Evolutionary conservation across 257 asterid species (phyloP), one percentile per base, ranked within the genome.

Genomic region (Dorcoceras hygrometricum): DNA sequence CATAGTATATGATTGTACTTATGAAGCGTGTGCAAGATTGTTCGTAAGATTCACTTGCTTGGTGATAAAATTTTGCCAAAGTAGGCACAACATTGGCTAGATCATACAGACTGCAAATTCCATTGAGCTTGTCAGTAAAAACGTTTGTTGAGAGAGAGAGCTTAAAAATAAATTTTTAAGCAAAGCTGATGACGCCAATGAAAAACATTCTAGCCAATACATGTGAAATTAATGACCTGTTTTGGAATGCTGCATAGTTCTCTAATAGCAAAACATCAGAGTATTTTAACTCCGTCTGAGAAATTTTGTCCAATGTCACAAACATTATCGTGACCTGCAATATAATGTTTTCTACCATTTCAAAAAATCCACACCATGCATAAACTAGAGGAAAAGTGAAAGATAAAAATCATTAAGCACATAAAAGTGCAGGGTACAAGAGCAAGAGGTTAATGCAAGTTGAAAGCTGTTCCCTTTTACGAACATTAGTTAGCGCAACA

Each of bases 201-300:
- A 26, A 57, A 12, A 39, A 43, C 31, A 61, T 67, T 23, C 66
- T 18, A 50, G 26, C 10, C 60, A 34, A 19, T 60, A 67, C 60
- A 65, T 58, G 12, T 23, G 46, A 75, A 68, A 65, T 43, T 51
- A 66, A 73, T 4, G 81, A 94, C 99, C 97, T 88, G 82, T 94
- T 94, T 65, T 94, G 99, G 73, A 94, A 94, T 65, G 97, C 91
- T 48, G 99, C 99, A 80, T 94, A 94, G 82, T 94, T 94, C 85
- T 94, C 97, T 70, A 94, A 71, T 39, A 94, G 96, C 81, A 94
- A 55, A 72, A 94, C 78, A 63, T 94, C 99, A 61, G 89, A 62
- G 72, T 88, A 90, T 69, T 94, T 94, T 53, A 82, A 65, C 74
- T 94, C 99, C 55, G 80, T 83, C 80, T 90, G 97, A 78, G 96